Evolutionary conservation across 495 filamentous ascomycete genomes (phyloP).

Genomic region (Xylaria scruposa): DNA sequence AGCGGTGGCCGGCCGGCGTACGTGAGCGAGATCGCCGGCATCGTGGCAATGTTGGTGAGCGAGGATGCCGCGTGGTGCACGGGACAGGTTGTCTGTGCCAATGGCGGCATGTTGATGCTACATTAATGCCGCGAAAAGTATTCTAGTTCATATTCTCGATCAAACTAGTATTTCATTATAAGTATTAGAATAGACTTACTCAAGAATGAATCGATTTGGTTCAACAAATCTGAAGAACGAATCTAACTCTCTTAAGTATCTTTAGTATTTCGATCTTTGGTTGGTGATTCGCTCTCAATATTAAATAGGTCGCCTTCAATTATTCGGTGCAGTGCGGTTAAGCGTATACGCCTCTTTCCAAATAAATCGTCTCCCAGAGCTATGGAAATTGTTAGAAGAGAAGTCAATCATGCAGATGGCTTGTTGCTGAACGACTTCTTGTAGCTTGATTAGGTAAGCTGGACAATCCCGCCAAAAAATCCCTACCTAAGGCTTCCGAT

Average conservation of each 20-base stretch:
- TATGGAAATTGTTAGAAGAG: no score
- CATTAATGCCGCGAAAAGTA: conserved; percentile 36
- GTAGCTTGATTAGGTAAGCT: conserved; percentile 2
- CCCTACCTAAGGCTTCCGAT: no score
- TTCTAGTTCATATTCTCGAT: neutral
- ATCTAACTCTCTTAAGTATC: neutral
- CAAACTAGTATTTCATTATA: neutral
- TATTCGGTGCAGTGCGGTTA: no score
- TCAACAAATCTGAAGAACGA: neutral
- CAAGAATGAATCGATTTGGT: neutral
- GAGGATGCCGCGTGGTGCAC: conserved; percentile 80
- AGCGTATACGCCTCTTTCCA: no score
- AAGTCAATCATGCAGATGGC: neutral
- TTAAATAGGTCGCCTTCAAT: no score
- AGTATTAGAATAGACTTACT: neutral
- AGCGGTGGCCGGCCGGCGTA: conserved; percentile 74
- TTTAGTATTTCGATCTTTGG: no score
- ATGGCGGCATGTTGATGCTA: conserved; percentile 77
- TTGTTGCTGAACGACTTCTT: neutral
- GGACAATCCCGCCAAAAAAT: neutral
- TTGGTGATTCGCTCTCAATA: no score
- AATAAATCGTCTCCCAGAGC: no score
- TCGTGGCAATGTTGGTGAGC: conserved; percentile 83
- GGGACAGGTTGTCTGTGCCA: conserved; percentile 85
- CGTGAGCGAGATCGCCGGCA: conserved; percentile 78